A percentile compares a stretch with the other conserved stretches of the same genome.
These are phyloP conservation scores for Paramecium octaurelia DNA, from an alignment of 73 alveolate genomes.

Conservation along the genomic window DNA sequence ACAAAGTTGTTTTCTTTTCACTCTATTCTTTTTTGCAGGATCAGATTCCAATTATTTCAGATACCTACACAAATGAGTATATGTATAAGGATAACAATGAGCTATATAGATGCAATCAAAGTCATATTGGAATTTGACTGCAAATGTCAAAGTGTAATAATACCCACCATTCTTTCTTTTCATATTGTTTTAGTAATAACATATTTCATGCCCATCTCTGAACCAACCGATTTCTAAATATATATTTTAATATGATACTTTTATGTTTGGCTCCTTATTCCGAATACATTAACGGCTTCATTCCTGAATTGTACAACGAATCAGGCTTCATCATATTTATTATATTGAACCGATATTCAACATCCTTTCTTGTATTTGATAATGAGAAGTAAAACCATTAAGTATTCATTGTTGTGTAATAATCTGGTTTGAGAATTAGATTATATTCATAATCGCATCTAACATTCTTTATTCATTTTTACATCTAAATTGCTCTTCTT, in stretches of 20 bases:
- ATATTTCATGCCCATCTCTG: constrained; percentile 87
- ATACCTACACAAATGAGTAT: constrained; percentile 91
- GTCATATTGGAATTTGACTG: constrained; percentile 90
- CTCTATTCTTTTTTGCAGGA: constrained; percentile 77
- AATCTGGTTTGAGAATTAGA: constrained; percentile 96
- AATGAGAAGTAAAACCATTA: constrained; percentile 99
- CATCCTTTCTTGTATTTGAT: constrained; percentile 92
- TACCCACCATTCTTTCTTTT: constrained; percentile 87
- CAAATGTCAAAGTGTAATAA: constrained; percentile 97
- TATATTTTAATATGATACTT: constrained; percentile 46
- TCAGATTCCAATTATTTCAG: constrained; percentile 84
- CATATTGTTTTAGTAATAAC: constrained; percentile 87
- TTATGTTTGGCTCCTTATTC: constrained; percentile 74
- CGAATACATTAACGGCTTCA: constrained; percentile 92
- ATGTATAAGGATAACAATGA: constrained; percentile 99
- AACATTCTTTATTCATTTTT: background rate
- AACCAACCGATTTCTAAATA: constrained; percentile 82
- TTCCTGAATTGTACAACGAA: constrained; percentile 94
- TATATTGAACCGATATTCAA: constrained; percentile 94
- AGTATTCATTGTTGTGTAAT: constrained; percentile 98
- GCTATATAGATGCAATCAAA: constrained; percentile 97
- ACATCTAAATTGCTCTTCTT: constrained; percentile 83
- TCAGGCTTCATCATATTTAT: constrained; percentile 98
- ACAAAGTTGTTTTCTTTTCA: constrained; percentile 61
- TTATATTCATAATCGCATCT: constrained; percentile 92